Evolutionary conservation across 2,329 filamentous ascomycete genomes (phyloP), one percentile per base, ranked within the genome.

Genomic region (Didymella pomorum): DNA sequence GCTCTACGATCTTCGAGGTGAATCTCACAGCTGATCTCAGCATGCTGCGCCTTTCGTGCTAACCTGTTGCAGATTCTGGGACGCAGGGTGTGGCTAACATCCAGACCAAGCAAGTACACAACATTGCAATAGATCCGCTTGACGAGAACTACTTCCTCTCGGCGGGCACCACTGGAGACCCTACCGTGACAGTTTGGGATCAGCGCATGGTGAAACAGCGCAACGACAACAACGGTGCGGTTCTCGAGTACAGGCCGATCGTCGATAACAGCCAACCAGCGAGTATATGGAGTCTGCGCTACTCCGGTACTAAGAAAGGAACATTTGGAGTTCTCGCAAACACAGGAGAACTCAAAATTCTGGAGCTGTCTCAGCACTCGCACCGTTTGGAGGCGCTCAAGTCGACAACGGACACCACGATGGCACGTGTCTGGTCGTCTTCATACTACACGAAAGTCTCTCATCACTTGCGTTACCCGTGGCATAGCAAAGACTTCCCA

Each of bases 111-210:
- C 86, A 86, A 65, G 86, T 89, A 9, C 84, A 88, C 69, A 88
- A 88, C 61, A 78, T 95, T 53, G 86, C 90, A 16, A 91, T 95
- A 60, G 91, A 95, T 78, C 91, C 90, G 60, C 81, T 87, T 21
- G 90, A 96, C 67, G 87, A 89, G 64, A 93, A 95, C 67, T 94
- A 93, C 75, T 94, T 95, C 78, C 88, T 91, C 1, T 93, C 91
- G 1, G 92, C 90, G 14, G 81, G 81, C 1, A 89, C 89, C 2
- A 79, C 91, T 12, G 90, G 91, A 58, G 88, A 91, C 48, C 89
- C 91, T 0, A 87, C 87, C 8, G 83, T 94, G 50, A 88, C 89
- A 73, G 83, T 94, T 29, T 94, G 91, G 91, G 91, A 94, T 71
- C 86, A 89, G 25, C 87, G 91, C 6, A 82, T 79, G 68, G 74